A percentile compares a stretch with the other conserved stretches of the same genome.
Conservation (phyloP, 305 asterid genomes). For the Salvia sclarea region DNA sequence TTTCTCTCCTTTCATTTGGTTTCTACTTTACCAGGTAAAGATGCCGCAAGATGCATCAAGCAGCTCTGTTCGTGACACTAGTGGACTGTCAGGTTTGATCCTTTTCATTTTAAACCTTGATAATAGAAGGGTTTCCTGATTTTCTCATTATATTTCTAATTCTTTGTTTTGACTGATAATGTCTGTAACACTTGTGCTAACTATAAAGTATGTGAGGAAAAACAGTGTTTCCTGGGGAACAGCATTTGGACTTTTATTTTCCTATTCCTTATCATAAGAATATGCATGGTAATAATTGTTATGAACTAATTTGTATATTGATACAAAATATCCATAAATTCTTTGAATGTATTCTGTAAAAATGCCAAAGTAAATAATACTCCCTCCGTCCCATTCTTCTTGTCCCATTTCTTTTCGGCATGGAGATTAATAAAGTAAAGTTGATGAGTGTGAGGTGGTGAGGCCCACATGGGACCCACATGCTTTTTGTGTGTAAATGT, state of each 20-base stretch:
- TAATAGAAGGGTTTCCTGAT: constrained; percentile 4
- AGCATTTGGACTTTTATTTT: neutral
- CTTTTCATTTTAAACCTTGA: constrained; percentile 6
- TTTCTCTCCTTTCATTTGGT: constrained; percentile 27
- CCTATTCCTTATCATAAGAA: neutral
- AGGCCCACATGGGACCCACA: too few species aligned
- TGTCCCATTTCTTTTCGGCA: too few species aligned
- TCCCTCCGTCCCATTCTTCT: too few species aligned
- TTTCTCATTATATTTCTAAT: constrained; percentile 22
- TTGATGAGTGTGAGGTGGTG: too few species aligned
- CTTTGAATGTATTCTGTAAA: neutral
- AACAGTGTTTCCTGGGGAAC: neutral
- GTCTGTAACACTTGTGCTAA: constrained; percentile 6
- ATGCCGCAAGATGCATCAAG: constrained; percentile 99
- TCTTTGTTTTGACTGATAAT: constrained; percentile 21
- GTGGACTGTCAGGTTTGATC: constrained; percentile 91
- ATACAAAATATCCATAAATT: neutral
- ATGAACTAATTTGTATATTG: neutral
- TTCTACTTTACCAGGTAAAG: constrained; percentile 54
- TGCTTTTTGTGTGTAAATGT: too few species aligned
- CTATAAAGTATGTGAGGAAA: neutral
- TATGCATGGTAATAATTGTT: neutral
- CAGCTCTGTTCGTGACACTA: constrained; percentile 78
- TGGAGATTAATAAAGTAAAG: too few species aligned
- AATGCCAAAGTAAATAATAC: neutral